Evolutionary conservation across 1,139 yeast species (phyloP).

Genomic region (Scheffersomyces titani): DNA sequence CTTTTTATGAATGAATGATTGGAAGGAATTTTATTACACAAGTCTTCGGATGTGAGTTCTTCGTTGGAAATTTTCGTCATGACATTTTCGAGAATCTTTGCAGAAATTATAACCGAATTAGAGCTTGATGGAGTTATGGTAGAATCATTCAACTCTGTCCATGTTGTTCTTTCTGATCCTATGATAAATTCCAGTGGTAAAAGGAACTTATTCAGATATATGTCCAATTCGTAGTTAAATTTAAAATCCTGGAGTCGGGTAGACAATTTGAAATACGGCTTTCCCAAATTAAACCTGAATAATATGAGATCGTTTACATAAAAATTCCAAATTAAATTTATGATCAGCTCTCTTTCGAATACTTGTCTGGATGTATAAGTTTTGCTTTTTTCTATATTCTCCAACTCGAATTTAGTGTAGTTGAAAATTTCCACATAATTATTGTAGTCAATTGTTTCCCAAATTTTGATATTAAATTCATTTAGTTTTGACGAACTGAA

Average conservation of each 20-base stretch:
- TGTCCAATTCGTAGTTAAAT: not conserved
- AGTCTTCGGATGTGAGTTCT: not conserved
- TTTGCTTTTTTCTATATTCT: not conserved
- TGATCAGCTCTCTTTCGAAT: conserved; percentile 34
- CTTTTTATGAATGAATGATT: not conserved
- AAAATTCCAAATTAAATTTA: conserved; percentile 45
- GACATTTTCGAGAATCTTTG: conserved; percentile 1
- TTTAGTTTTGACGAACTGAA: conserved; percentile 10
- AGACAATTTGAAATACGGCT: conserved; percentile 32
- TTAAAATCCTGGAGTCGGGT: conserved; percentile 5
- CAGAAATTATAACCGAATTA: conserved; percentile 4
- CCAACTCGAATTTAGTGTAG: conserved; percentile 2
- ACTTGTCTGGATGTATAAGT: conserved; percentile 25
- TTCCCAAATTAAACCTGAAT: conserved; percentile 38
- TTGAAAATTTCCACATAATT: conserved; percentile 22
- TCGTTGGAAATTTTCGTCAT: not conserved
- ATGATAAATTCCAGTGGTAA: not conserved
- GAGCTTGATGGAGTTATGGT: conserved; percentile 5
- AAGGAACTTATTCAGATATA: not conserved
- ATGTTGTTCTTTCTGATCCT: not conserved
- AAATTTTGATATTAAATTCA: conserved; percentile 15
- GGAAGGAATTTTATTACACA: not conserved
- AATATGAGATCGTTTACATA: conserved; percentile 32
- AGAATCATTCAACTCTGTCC: not conserved
- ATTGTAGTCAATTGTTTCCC: conserved; percentile 25